These are phyloP conservation scores for Ceratobasidium sp. DNA, from an alignment of 1,284 basidiomycete species.

Conservation along the genomic window DNA sequence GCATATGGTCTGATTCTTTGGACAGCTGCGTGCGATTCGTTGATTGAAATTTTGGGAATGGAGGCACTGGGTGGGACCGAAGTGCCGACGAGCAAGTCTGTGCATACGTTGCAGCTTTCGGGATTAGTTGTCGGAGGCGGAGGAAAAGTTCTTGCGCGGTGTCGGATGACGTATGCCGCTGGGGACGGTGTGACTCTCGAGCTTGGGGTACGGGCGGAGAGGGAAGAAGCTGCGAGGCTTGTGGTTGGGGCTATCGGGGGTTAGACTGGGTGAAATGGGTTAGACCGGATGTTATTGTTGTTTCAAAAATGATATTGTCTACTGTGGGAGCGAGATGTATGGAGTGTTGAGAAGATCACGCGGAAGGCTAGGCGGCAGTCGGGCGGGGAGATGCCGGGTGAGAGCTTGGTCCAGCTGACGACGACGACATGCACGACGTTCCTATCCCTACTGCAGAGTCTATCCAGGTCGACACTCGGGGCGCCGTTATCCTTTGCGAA, in stretches of 20 bases:
- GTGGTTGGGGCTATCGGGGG: constrained; percentile 89
- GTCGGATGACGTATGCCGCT: constrained; percentile 94
- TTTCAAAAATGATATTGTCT: neutral
- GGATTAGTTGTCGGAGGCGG: constrained; percentile 91
- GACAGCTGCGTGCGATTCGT: constrained; percentile 90
- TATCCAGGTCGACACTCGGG: constrained; percentile 88
- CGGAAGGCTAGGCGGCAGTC: neutral
- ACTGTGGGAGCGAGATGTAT: constrained; percentile 23
- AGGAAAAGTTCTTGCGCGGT: constrained; percentile 92
- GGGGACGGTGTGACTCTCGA: constrained; percentile 97
- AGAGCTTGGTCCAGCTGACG: neutral
- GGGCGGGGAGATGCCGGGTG: constrained; percentile 5
- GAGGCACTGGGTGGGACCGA: constrained; percentile 94
- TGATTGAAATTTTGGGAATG: constrained; percentile 96
- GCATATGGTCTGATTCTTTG: constrained; percentile 47
- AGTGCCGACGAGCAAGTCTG: constrained; percentile 81
- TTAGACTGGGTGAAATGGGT: constrained; percentile 30
- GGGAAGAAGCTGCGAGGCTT: constrained; percentile 85
- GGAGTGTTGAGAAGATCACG: constrained; percentile 37
- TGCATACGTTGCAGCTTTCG: constrained; percentile 95
- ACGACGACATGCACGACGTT: constrained; percentile 39
- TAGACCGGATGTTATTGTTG: no score
- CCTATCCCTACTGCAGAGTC: constrained; percentile 75
- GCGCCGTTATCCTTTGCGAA: constrained; percentile 89
- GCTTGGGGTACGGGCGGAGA: constrained; percentile 92